Conservation (phyloP, 345 rosid genomes). For the Aquilaria sinensis region DNA sequence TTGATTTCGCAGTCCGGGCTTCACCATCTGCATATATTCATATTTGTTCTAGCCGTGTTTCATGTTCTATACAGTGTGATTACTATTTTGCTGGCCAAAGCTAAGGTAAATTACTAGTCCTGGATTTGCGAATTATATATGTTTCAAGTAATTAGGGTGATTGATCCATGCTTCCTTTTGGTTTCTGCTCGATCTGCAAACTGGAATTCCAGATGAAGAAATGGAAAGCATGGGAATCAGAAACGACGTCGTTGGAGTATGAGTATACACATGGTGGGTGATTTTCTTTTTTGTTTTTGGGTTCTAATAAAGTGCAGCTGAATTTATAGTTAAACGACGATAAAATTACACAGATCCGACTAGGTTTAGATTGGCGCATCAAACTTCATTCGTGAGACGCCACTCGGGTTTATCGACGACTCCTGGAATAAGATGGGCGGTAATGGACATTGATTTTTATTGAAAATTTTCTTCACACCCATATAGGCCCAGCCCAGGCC, state of each 20-base stretch:
- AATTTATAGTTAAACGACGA: neutral
- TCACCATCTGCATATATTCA: slow-evolving; percentile 60
- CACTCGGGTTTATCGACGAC: slow-evolving; percentile 35
- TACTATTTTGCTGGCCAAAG: slow-evolving; percentile 36
- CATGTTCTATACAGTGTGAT: slow-evolving; percentile 47
- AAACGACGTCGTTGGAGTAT: slow-evolving; percentile 28
- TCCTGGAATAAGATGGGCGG: slow-evolving; percentile 38
- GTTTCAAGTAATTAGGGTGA: neutral
- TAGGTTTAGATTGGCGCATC: slow-evolving; percentile 57
- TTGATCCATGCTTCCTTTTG: neutral
- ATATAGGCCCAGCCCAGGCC: no score
- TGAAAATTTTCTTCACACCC: neutral
- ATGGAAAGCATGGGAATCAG: slow-evolving; percentile 65
- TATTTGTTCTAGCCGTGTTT: slow-evolving; percentile 53
- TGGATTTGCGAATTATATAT: neutral
- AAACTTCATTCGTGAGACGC: slow-evolving; percentile 48
- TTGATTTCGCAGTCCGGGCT: slow-evolving; percentile 42
- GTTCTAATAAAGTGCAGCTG: no score
- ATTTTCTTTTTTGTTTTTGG: neutral
- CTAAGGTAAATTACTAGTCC: slow-evolving; percentile 22
- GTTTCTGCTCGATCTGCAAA: neutral
- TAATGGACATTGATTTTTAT: slow-evolving; percentile 16
- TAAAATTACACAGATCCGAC: slow-evolving; percentile 30
- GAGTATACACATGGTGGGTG: slow-evolving; percentile 36
- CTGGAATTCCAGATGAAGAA: slow-evolving; percentile 35